Base-by-base conservation (phyloP, 2,329 filamentous ascomycete species). In the Didymella pinodella region DNA sequence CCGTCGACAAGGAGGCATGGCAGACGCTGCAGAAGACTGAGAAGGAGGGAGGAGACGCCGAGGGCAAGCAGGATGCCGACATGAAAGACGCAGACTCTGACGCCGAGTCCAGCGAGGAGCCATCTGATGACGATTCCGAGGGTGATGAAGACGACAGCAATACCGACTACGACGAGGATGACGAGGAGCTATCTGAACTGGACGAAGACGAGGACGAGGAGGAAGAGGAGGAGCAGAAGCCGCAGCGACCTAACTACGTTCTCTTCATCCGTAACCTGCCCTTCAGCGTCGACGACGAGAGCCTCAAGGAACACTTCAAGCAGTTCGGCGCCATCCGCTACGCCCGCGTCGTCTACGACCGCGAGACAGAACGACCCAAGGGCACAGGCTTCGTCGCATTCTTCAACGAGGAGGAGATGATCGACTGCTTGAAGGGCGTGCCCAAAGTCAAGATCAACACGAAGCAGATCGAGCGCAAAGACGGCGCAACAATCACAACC, bases 361-460 rank as follows among this genome's bases (percentile, higher is more conserved):
- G 85, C 46, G 86, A 88, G 25, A 97, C 92, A 0, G 93, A 93
- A 67, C 89, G 92, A 50, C 92, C 95, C 2, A 92, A 91, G 47
- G 95, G 95, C 26, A 98, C 94, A 31, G 95, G 90, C 4, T 99
- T 99, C 71, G 94, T 98, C 29, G 96, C 92, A 79, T 99, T 99
- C 79, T 89, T 89, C 78, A 88, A 90, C 48, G 80, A 83, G 36
- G 86, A 90, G 20, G 92, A 97, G 72, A 91, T 89, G 65, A 87
- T 89, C 72, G 77, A 83, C 20, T 98, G 95, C 74, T 82, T 97
- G 62, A 89, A 88, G 64, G 84, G 82, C 14, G 91, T 93, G 1
- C 95, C 95, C 0, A 66, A 67, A 12, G 67, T 69, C 32, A 72
- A 79, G 69, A 63, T 81, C 71, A 69, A 76, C 72, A 64, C 68